These are phyloP conservation scores for Zancudomyces culisetae DNA, from an alignment of 371 early-diverging fungal genomes.

Conservation along the genomic window DNA sequence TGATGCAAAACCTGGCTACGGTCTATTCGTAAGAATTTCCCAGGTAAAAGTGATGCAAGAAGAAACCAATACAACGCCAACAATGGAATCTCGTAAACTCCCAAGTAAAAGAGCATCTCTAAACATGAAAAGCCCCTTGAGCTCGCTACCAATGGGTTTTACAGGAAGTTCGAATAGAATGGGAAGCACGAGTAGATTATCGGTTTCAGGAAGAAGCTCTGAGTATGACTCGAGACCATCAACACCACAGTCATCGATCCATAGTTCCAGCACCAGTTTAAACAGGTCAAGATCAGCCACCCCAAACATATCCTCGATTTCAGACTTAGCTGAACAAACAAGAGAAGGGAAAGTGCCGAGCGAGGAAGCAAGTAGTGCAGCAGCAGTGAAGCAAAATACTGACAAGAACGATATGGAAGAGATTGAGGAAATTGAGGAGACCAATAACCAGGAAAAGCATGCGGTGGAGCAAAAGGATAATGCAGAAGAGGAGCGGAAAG, in stretches of 20 bases:
- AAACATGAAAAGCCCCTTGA: background rate
- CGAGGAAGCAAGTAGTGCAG: background rate
- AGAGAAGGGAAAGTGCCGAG: background rate
- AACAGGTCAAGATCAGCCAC: background rate
- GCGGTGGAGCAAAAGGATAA: background rate
- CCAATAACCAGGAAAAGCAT: background rate
- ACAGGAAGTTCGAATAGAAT: background rate
- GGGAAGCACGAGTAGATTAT: too few species aligned
- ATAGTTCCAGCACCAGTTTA: background rate
- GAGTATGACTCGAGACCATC: background rate
- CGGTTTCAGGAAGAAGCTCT: background rate
- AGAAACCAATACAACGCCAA: background rate
- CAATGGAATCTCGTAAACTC: background rate
- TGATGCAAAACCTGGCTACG: slow-evolving; percentile 39
- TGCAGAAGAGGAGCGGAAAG: background rate
- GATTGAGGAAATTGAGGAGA: background rate
- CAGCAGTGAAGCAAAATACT: background rate
- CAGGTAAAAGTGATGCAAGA: slow-evolving; percentile 25
- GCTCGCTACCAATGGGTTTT: background rate
- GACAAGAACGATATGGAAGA: too few species aligned
- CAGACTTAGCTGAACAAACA: too few species aligned
- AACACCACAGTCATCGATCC: background rate
- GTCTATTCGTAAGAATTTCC: slow-evolving; percentile 49
- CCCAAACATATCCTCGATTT: background rate
- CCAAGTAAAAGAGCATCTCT: background rate